Percentiles rank a stretch among this genome's conserved stretches.
Evolutionary conservation across 352 stramenopile genomes (phyloP).

Genomic region (Thraustotheca clavata): DNA sequence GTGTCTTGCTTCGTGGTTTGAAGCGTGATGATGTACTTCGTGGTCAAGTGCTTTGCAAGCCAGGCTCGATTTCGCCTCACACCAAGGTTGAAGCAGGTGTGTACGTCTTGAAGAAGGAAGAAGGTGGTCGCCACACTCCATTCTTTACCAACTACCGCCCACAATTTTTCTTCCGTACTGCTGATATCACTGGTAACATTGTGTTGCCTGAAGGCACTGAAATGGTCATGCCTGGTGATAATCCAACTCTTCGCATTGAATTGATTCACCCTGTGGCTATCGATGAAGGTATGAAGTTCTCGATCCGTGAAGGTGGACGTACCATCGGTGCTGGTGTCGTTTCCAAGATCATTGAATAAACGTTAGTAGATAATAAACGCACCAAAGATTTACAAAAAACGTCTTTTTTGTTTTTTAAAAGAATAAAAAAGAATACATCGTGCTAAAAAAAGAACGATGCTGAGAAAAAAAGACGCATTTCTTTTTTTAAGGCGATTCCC

Average conservation of each 20-base stretch:
- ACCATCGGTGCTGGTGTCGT: slow-evolving; percentile 95
- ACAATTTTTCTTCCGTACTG: slow-evolving; percentile 97
- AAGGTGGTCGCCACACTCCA: slow-evolving; percentile 94
- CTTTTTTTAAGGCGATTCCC: no score
- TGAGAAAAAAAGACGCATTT: no score
- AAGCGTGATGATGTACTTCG: slow-evolving; percentile 92
- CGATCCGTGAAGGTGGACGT: slow-evolving; percentile 92
- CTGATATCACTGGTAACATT: slow-evolving; percentile 91
- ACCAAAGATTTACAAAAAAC: no score
- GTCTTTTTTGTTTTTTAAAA: no score
- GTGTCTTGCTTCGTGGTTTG: slow-evolving; percentile 87
- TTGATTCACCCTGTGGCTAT: slow-evolving; percentile 90
- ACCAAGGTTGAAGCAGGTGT: slow-evolving; percentile 95
- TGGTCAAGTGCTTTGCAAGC: slow-evolving; percentile 86
- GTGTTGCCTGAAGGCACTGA: slow-evolving; percentile 69
- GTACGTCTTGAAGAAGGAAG: slow-evolving; percentile 94
- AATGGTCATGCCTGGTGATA: slow-evolving; percentile 97
- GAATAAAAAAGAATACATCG: no score
- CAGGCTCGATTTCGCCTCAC: slow-evolving; percentile 76
- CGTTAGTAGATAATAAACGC: no score
- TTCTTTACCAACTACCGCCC: slow-evolving; percentile 97
- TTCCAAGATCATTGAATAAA: slow-evolving; percentile 84
- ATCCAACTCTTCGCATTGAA: slow-evolving; percentile 89
- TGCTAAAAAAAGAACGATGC: no score
- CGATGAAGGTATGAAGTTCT: slow-evolving; percentile 91